A percentile compares a stretch with the other conserved stretches of the same genome.
Conservation (phyloP, 2,329 filamentous ascomycete species). For the Aspergillus bombycis region DNA sequence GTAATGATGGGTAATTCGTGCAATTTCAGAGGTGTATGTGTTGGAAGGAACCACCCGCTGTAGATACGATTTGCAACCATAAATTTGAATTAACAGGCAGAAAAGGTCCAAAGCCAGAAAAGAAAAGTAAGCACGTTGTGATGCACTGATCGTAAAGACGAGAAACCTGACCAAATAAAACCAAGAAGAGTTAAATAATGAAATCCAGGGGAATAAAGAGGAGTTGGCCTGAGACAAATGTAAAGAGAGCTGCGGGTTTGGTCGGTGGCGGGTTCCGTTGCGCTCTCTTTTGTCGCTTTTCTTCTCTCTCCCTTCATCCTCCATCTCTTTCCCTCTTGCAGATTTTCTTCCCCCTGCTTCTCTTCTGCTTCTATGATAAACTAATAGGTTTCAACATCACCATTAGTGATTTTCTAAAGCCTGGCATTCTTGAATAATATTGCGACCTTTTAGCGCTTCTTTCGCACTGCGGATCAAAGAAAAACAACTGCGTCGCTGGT, state of each 20-base stretch:
- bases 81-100: background rate
- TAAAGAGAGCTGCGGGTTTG: slow-evolving; percentile 22
- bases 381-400: no score
- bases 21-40: background rate
- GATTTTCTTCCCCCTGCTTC: background rate
- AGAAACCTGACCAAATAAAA: background rate
- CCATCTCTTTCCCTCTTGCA: background rate
- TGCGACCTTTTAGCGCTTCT: slow-evolving; percentile 8
- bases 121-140: background rate
- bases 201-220: background rate
- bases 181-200: background rate
- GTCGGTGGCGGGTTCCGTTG: slow-evolving; percentile 29
- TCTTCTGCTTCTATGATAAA: background rate
- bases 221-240: background rate
- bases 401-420: background rate
- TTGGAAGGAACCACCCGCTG: background rate
- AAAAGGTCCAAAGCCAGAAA: background rate
- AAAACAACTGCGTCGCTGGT: background rate
- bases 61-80: background rate
- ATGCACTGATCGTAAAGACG: background rate
- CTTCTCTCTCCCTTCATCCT: slow-evolving; percentile 13
- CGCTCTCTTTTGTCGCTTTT: slow-evolving; percentile 12
- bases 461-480: background rate
- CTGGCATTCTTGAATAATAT: background rate
- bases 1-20: background rate